Base-by-base conservation (phyloP, 768 basidiomycete species). In the Butyriboletus loyo region DNA sequence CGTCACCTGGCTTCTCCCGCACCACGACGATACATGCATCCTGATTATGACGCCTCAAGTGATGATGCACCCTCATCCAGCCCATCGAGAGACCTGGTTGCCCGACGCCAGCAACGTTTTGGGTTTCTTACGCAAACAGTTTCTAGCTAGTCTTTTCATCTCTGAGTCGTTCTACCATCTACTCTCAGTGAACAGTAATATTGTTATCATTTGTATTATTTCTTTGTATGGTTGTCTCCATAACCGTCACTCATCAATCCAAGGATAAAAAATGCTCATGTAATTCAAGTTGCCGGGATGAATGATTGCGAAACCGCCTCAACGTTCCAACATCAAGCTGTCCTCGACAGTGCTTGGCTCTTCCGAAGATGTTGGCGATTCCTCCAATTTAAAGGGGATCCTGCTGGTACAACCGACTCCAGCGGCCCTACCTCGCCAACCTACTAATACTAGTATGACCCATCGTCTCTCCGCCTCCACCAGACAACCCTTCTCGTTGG, bases 1-100 rank as follows among this genome's bases (percentile, higher is more conserved):
- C 78, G 79, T 54, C 83, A 83, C 59, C 66, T 88, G 30, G 79
- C 82, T 35, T 89, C 86, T 8, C 85, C 86, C 7, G 76, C 73
- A 21, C 67, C 78, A 37, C 80, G 75, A 32, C 76, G 77, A 36
- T 57, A 66, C 21, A 64, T 69, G 54, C 60, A 48, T 30, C 55
- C 52, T 19, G 66, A 74, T 48, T 66, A 69, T 30, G 75, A 78
- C 49, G 68, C 69, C 1, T 69, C 72, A 5, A 78, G 78, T 60
- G 82, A 83, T 59, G 82, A 82, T 60, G 75, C 73, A 15, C 66
- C 58, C 2, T 71, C 72, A 15, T 68, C 69, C 24, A 83, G 82
- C 54, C 82, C 82, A 7, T 72, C 77, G 45, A 72, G 75, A 52
- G 75, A 77, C 32, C 46, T 78, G 21, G 68, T 76, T 25, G 59